A percentile compares a stretch with the other conserved stretches of the same genome.
Evolutionary conservation across 345 rosid genomes (phyloP).

Genomic region (Melaleuca alternifolia): DNA sequence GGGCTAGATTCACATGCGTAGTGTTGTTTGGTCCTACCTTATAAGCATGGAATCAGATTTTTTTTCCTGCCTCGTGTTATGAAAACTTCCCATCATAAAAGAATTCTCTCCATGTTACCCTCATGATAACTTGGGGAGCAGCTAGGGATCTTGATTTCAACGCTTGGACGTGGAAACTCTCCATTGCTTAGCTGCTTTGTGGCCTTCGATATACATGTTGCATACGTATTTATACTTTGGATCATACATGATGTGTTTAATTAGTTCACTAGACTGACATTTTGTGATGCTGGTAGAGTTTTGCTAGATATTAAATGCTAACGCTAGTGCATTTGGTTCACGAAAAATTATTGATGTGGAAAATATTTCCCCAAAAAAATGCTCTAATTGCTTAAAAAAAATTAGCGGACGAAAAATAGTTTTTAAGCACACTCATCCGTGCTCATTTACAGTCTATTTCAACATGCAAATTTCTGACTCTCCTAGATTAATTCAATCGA

Average conservation of each 20-base stretch:
- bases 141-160: background rate
- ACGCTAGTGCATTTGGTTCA: fast-evolving
- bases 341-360: background rate
- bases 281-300: background rate
- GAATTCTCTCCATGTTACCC: background rate
- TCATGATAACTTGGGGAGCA: background rate
- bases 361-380: background rate
- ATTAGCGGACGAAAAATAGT: background rate
- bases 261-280: background rate
- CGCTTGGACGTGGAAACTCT: background rate
- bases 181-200: background rate
- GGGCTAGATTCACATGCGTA: background rate
- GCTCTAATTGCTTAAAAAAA: too few relatives aligned
- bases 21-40: background rate
- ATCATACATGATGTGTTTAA: background rate
- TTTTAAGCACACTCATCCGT: fast-evolving
- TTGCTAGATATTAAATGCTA: background rate
- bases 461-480: fast-evolving
- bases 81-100: background rate
- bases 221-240: background rate
- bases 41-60: background rate
- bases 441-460: background rate
- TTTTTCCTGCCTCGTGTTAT: background rate
- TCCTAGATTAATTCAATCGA: background rate
- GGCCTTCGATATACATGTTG: background rate